A percentile compares a stretch with the other conserved stretches of the same genome.
Conservation (phyloP, 1,284 basidiomycete genomes). For the Ustilago shanxiensis region DNA sequence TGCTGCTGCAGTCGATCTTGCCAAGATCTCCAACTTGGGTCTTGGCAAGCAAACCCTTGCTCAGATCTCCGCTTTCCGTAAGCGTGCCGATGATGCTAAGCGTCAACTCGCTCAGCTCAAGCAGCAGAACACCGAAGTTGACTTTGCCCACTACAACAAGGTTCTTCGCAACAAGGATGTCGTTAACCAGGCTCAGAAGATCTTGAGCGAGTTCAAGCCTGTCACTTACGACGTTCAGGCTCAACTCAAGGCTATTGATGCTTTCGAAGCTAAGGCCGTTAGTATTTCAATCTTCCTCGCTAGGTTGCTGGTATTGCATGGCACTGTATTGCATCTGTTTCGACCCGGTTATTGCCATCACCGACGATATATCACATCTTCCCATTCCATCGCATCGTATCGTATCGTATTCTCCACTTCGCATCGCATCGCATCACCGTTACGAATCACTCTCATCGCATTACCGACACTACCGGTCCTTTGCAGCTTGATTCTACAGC, state of each 20-base stretch:
- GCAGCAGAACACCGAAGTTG: constrained; percentile 81
- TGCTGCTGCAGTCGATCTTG: constrained; percentile 62
- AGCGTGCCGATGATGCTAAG: constrained; percentile 89
- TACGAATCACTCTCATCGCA: constrained; percentile 4
- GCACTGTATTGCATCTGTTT: constrained; percentile 1
- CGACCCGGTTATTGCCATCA: background rate
- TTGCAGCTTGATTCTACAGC: too few relatives aligned
- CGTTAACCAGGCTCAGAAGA: constrained; percentile 92
- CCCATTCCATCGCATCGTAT: constrained; percentile 13
- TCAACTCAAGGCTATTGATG: constrained; percentile 94
- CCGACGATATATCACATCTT: background rate
- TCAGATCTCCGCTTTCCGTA: constrained; percentile 93
- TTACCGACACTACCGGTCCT: background rate
- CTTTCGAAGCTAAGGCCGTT: constrained; percentile 96
- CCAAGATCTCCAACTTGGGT: constrained; percentile 67
- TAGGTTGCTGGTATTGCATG: background rate
- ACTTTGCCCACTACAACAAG: constrained; percentile 90
- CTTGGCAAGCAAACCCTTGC: constrained; percentile 69
- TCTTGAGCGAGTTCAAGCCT: constrained; percentile 90
- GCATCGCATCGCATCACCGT: background rate
- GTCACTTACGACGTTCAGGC: constrained; percentile 93
- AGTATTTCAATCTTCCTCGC: constrained; percentile 25
- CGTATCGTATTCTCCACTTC: constrained; percentile 5
- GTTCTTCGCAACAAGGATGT: constrained; percentile 88
- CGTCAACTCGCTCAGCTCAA: constrained; percentile 80